Evolutionary conservation across 2,329 filamentous ascomycete genomes (phyloP).

Genomic region (Aspergillus costaricaensis): DNA sequence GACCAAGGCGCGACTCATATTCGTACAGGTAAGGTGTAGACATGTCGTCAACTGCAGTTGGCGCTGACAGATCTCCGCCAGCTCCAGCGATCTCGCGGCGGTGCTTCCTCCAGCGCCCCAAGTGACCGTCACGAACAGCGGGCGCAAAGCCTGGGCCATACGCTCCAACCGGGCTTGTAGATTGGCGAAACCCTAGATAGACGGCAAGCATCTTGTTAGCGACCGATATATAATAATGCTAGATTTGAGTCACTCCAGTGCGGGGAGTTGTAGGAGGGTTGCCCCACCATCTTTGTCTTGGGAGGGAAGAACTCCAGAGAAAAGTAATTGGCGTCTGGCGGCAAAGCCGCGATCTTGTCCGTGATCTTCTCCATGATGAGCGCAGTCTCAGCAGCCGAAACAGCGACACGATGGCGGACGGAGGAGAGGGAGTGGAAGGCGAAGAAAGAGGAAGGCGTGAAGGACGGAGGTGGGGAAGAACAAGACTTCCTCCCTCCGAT

Average conservation of each 20-base stretch:
- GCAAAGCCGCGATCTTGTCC: slow-evolving; percentile 89
- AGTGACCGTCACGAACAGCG: slow-evolving; percentile 94
- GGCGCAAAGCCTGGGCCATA: slow-evolving; percentile 88
- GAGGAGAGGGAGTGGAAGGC: slow-evolving; percentile 18
- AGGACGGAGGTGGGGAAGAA: slow-evolving; percentile 25
- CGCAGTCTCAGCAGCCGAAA: slow-evolving; percentile 7
- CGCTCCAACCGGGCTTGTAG: slow-evolving; percentile 89
- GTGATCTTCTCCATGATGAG: slow-evolving; percentile 79
- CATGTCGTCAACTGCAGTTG: slow-evolving; percentile 92
- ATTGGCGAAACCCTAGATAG: slow-evolving; percentile 75
- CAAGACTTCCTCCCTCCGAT: not conserved
- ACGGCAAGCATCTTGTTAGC: slow-evolving; percentile 24
- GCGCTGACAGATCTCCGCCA: slow-evolving; percentile 92
- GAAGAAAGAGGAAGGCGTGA: slow-evolving; percentile 23
- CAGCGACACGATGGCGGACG: slow-evolving; percentile 2
- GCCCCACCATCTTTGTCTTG: slow-evolving; percentile 79
- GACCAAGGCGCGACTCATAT: slow-evolving; percentile 85
- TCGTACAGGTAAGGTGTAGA: slow-evolving; percentile 94
- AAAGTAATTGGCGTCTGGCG: slow-evolving; percentile 80
- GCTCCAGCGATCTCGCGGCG: slow-evolving; percentile 83
- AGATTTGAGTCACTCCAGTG: slow-evolving; percentile 13
- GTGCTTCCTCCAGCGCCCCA: slow-evolving; percentile 97
- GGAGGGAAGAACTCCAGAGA: slow-evolving; percentile 99
- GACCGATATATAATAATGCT: slow-evolving; percentile 8
- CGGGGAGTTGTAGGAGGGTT: slow-evolving; percentile 24